These are phyloP conservation scores for Plasmopara muralis DNA, from an alignment of 352 stramenopile species.

Conservation along the genomic window DNA sequence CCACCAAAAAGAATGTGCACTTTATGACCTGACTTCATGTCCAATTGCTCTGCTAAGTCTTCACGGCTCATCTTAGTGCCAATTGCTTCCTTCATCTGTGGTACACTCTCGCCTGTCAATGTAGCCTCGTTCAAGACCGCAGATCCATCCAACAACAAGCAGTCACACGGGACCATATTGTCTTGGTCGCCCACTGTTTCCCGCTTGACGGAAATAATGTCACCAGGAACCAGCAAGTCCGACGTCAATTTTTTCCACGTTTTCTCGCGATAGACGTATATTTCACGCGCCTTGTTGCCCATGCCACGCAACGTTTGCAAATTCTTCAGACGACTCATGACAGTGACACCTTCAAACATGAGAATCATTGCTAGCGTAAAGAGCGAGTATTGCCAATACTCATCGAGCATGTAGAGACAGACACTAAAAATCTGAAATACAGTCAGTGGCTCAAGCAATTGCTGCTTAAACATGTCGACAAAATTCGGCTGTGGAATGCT, in stretches of 20 bases:
- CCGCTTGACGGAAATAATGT: conserved; percentile 91
- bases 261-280: conserved; percentile 89
- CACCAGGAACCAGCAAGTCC: conserved; percentile 88
- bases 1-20: conserved; percentile 91
- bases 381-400: conserved; percentile 99
- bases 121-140: conserved; percentile 98
- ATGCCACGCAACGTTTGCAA: conserved; percentile 93
- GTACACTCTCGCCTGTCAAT: conserved; percentile 97
- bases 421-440: conserved; percentile 99
- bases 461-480: conserved; percentile 93
- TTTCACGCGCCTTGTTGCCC: conserved; percentile 77
- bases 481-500: conserved; percentile 94
- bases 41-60: conserved; percentile 59
- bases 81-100: conserved; percentile 96
- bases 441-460: conserved; percentile 97
- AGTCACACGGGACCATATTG: conserved; percentile 92
- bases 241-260: conserved; percentile 81
- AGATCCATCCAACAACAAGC: conserved; percentile 91
- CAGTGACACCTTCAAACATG: conserved; percentile 96
- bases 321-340: conserved; percentile 93
- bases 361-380: conserved; percentile 98
- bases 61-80: conserved; percentile 65
- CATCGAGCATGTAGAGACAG: conserved; percentile 97
- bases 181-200: conserved; percentile 72
- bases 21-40: conserved; percentile 86